Conservation (phyloP, 1,139 yeast genomes). For the Pichia sp. region DNA sequence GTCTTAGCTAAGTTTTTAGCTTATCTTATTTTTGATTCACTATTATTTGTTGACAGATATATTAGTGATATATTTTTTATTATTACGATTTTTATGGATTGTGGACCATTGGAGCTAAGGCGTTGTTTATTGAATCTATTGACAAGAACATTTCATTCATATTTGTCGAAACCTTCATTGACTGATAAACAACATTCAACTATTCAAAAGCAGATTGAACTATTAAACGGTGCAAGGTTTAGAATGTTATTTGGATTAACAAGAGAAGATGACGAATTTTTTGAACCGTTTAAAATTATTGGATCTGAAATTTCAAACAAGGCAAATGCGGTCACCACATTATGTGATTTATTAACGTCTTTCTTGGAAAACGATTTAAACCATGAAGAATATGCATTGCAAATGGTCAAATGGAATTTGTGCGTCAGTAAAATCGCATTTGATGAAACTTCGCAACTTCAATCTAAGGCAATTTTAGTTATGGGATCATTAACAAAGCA, state of each 20-base stretch:
- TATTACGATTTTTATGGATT: conserved; percentile 66
- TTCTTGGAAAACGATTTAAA: conserved; percentile 48
- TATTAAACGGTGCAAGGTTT: conserved; percentile 66
- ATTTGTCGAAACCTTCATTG: conserved; percentile 53
- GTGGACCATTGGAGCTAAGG: conserved; percentile 66
- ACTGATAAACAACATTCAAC: conserved; percentile 37
- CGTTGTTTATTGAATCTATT: conserved; percentile 58
- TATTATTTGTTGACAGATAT: conserved; percentile 56
- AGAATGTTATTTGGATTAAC: conserved; percentile 72
- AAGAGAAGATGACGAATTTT: conserved; percentile 41
- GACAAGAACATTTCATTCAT: conserved; percentile 68
- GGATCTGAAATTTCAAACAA: conserved; percentile 35
- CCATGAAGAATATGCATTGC: conserved; percentile 43
- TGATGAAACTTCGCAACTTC: conserved; percentile 53
- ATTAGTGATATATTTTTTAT: conserved; percentile 70
- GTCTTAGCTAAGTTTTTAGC: conserved; percentile 64
- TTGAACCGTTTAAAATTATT: conserved; percentile 2
- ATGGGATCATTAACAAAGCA: conserved; percentile 63
- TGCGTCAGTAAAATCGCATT: conserved; percentile 64
- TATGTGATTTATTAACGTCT: conserved; percentile 55
- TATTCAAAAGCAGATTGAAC: conserved; percentile 49
- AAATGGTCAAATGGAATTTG: conserved; percentile 69
- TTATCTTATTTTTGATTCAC: conserved; percentile 67
- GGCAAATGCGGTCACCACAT: conserved; percentile 52
- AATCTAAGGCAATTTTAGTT: conserved; percentile 65